Base-by-base conservation (phyloP, 805 yeast species). In the Peterozyma toletana region DNA sequence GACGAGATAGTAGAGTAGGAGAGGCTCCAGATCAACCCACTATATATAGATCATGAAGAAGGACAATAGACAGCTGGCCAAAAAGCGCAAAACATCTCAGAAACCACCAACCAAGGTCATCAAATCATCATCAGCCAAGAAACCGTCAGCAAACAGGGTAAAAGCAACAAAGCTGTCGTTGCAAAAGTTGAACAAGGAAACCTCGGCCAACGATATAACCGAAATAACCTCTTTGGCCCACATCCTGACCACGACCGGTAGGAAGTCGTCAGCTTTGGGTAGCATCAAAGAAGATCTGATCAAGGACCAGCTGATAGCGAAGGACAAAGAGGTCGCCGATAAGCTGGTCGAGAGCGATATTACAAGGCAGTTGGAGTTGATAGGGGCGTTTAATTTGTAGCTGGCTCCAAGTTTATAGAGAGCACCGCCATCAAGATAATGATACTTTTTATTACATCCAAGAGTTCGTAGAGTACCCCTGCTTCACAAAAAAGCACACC, bases 331-430 rank as follows among this genome's bases (percentile, higher is more conserved):
- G 39, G 55, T 53, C 27, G 48, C 53, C 38, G 57, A 61, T 30
- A 60, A 63, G 49, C 47, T 57, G 46, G 63, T 67, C 4, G 70
- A 70, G n/a, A 52, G 55, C 35, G 78, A 73, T 41, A 49, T 76
- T 31, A 59, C 65, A 14, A 56, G 57, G 39, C 80, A 76, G 54
- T 50, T 76, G 47, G 78, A 75, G 45, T 48, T 74, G 50, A 61
- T 76, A 16, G 66, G 71, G 15, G 77, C 68, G 4, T 65, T 75
- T 58, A 69, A 55, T 29, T 53, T 68, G 30, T 60, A 21, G 27
- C 27, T 21, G 27, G 27, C 27, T 21, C 7, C 27, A 21, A 21
- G 27, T 21, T 21, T 21, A 7, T 21, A 21, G 4, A 21, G 27
- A 21, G 27, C 27, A 21, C 27, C 27, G 7, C 27, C 27, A 21